Evolutionary conservation across 352 stramenopile genomes (phyloP).

Genomic region (Elongisporangium anandrum): DNA sequence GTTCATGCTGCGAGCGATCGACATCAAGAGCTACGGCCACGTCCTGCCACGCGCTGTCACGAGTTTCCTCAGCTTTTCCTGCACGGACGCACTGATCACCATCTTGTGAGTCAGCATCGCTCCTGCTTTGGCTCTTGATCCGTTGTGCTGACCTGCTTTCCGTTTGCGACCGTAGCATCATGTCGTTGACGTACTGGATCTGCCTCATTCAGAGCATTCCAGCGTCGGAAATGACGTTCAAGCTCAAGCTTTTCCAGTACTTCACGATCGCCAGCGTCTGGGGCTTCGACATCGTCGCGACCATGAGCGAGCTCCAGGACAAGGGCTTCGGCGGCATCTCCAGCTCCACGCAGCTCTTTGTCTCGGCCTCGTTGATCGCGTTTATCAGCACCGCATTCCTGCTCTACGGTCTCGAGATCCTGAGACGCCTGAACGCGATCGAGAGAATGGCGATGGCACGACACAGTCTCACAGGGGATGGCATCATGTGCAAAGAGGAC

Average conservation of each 20-base stretch:
- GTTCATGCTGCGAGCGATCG: slow-evolving; percentile 23
- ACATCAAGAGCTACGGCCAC: slow-evolving; percentile 33
- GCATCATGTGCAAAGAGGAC: not conserved
- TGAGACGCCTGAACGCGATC: slow-evolving; percentile 21
- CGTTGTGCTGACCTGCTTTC: not conserved
- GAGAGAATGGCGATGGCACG: slow-evolving; percentile 7
- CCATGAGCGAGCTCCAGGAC: slow-evolving; percentile 25
- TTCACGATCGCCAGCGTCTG: slow-evolving; percentile 24
- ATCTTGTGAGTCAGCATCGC: slow-evolving; percentile 28
- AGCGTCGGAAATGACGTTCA: slow-evolving; percentile 12
- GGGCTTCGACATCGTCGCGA: slow-evolving; percentile 34
- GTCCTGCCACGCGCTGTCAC: slow-evolving; percentile 27
- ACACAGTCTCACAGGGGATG: not conserved
- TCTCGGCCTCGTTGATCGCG: slow-evolving; percentile 25
- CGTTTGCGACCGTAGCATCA: slow-evolving; percentile 12
- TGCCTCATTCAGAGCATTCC: slow-evolving; percentile 29
- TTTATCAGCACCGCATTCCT: slow-evolving; percentile 35
- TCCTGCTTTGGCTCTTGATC: slow-evolving; percentile 1
- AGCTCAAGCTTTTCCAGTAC: slow-evolving; percentile 22
- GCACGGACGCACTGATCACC: slow-evolving; percentile 36
- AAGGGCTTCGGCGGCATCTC: slow-evolving; percentile 31
- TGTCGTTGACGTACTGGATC: slow-evolving; percentile 32
- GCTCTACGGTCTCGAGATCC: slow-evolving; percentile 27
- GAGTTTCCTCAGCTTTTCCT: slow-evolving; percentile 32
- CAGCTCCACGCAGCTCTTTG: slow-evolving; percentile 22